Evolutionary conservation across 257 asterid genomes (phyloP).

Genomic region (Fraxinus americana): DNA sequence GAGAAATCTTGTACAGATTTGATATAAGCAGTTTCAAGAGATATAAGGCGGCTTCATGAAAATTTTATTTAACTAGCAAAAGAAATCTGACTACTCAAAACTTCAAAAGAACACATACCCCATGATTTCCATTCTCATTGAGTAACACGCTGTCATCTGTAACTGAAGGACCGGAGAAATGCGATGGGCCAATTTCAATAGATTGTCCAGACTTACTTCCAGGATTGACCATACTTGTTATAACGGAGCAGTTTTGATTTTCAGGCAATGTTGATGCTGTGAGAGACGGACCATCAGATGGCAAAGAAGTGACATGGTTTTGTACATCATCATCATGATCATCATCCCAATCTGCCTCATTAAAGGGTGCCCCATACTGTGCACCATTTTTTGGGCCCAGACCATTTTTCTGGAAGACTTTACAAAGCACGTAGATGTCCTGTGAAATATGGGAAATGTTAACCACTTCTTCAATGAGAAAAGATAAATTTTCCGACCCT

Average conservation of each 20-base stretch:
- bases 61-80: not conserved
- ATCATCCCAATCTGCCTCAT: slow-evolving; percentile 50
- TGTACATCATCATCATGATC: slow-evolving; percentile 12
- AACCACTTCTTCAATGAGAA: not conserved
- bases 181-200: not conserved
- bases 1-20: not conserved
- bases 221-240: slow-evolving; percentile 11
- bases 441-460: slow-evolving; percentile 18
- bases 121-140: slow-evolving; percentile 20
- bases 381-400: slow-evolving; percentile 55
- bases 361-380: slow-evolving; percentile 50
- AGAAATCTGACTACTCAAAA: not conserved
- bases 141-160: slow-evolving; percentile 12
- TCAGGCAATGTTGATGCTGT: not conserved
- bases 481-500: not conserved
- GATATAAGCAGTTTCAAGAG: not conserved
- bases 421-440: slow-evolving; percentile 44
- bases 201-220: slow-evolving; percentile 17
- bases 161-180: not conserved
- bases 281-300: slow-evolving; percentile 18
- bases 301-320: slow-evolving; percentile 13
- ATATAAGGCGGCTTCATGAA: not conserved
- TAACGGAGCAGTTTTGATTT: not conserved
- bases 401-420: slow-evolving; percentile 48
- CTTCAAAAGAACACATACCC: slow-evolving; percentile 23